Percentiles rank a stretch among this genome's conserved stretches.
phyloP scores from a whole-genome alignment of 2,329 filamentous ascomycete genomes.

The Phialemonium atrogriseum region DNA sequence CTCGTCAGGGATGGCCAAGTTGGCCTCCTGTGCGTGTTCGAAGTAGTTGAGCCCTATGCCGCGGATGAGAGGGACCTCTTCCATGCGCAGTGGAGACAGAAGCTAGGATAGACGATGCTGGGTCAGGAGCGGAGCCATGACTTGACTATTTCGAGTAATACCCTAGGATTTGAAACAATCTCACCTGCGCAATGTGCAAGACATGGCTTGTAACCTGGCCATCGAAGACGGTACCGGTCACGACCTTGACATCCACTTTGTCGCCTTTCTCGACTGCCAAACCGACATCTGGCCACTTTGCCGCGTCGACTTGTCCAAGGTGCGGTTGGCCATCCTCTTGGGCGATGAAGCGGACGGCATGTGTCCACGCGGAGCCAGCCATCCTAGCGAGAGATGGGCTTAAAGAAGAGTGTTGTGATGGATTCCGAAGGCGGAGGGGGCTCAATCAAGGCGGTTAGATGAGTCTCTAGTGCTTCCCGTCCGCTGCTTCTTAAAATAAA shows the following conservation, averaged over 20 bases:
- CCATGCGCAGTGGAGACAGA: constrained; percentile 23
- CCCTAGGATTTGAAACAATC: constrained; percentile 6
- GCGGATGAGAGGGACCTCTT: constrained; percentile 30
- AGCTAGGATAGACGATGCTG: constrained; percentile 11
- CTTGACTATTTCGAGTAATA: too few relatives aligned
- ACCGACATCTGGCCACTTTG: constrained; percentile 23
- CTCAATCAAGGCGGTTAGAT: too few relatives aligned
- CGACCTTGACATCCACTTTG: constrained; percentile 21
- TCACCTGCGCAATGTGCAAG: constrained; percentile 17
- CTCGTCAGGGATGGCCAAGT: constrained; percentile 23
- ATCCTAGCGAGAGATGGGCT: too few relatives aligned
- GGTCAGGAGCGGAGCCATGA: too few relatives aligned
- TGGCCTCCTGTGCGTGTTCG: constrained; percentile 29
- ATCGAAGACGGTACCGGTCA: constrained; percentile 25
- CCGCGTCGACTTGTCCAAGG: constrained; percentile 27
- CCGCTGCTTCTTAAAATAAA: too few relatives aligned
- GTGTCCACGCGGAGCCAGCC: too few relatives aligned
- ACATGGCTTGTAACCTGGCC: constrained; percentile 22
- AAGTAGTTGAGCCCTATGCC: constrained; percentile 38
- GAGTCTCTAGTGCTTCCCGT: too few relatives aligned
- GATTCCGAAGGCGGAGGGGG: too few relatives aligned
- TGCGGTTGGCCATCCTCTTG: constrained; percentile 30
- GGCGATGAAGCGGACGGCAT: constrained; percentile 31
- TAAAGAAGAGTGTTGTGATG: too few relatives aligned
- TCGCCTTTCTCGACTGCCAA: constrained; percentile 22